Evolutionary conservation across 257 asterid genomes (phyloP), one percentile per base, ranked within the genome.

Genomic region (Nicotiana tomentosiformis): DNA sequence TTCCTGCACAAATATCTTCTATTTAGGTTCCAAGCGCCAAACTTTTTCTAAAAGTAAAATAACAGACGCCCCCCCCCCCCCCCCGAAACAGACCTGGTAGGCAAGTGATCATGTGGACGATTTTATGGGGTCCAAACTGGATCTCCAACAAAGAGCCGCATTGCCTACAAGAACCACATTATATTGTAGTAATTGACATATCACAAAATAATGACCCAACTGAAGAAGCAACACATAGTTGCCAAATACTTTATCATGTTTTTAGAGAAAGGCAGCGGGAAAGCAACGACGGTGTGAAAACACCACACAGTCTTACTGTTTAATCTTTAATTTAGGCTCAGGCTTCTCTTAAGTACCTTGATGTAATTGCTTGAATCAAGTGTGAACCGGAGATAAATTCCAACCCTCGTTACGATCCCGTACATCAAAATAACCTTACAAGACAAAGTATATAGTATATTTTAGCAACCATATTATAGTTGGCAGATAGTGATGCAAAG

Each of bases 91-190:
- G 55, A 92, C 98, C 98, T 95, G 58, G 96, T 96, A 53, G 97
- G 96, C 7, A 95, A 92, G 86, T 95, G 91, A 62, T 95, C 97
- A 46, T 92, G 91, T 26, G 98, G 98, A 65, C 98, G 97, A 84
- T 95, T 92, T 55, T 46, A 89, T 2, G 97, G 97, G 15, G 98
- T 94, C 98, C 98, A 94, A 79, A 93, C 81, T 30, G 98, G 98
- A 68, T 93, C 97, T 39, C 97, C 98, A 67, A 90, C 97, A 88
- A 94, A 94, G 60, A 92, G 87, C 14, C 98, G 87, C 93, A 93
- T 89, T 29, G 97, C 97, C 98, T 91, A 86, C 87, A 84, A 77
- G 46, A 80, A 53, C 17, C 61, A 10, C 6, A 12, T 74, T 8
- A 29, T 29, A 46, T 74, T 8, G 2, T 29, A 29, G 2, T 5